A percentile compares a stretch with the other conserved stretches of the same genome.
These are phyloP conservation scores for Arthonia radiata DNA, from an alignment of 495 filamentous ascomycete genomes.

Conservation along the genomic window DNA sequence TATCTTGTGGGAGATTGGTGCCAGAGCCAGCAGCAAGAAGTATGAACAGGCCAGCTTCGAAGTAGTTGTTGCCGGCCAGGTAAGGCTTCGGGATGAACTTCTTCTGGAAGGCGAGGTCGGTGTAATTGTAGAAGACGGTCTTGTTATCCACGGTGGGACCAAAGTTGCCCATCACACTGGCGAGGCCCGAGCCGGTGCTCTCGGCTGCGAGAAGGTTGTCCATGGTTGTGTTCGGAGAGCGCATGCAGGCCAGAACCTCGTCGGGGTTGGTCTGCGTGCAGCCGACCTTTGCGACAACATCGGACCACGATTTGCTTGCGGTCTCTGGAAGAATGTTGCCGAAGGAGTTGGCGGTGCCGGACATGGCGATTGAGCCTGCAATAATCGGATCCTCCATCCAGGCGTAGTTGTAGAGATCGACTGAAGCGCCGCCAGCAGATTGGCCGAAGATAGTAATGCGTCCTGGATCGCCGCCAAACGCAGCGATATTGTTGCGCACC, in stretches of 20 bases:
- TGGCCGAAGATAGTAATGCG: slow-evolving; percentile 32
- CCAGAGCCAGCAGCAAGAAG: slow-evolving; percentile 12
- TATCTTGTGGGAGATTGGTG: slow-evolving; percentile 7
- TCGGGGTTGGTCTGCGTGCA: slow-evolving; percentile 15
- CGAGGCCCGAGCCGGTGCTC: slow-evolving; percentile 5
- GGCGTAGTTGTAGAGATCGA: slow-evolving; percentile 28
- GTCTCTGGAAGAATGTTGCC: not conserved
- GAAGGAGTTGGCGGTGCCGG: slow-evolving; percentile 23
- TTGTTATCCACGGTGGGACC: slow-evolving; percentile 21
- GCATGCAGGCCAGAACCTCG: slow-evolving; percentile 21
- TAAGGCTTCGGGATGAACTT: slow-evolving; percentile 15
- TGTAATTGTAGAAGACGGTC: slow-evolving; percentile 24
- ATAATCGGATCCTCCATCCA: slow-evolving; percentile 17
- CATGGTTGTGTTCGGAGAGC: slow-evolving; percentile 9
- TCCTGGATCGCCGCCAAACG: slow-evolving; percentile 21
- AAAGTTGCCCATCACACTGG: no score
- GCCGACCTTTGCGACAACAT: slow-evolving; percentile 16
- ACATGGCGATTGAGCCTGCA: slow-evolving; percentile 23
- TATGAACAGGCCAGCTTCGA: slow-evolving; percentile 21
- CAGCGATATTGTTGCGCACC: slow-evolving; percentile 37
- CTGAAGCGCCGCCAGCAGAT: slow-evolving; percentile 23
- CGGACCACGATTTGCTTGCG: slow-evolving; percentile 14
- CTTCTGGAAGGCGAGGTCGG: slow-evolving; percentile 10
- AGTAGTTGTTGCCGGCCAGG: slow-evolving; percentile 20
- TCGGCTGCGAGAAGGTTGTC: slow-evolving; percentile 11